These are phyloP conservation scores for Copromyces sp. DNA, from an alignment of 495 filamentous ascomycete genomes.

Conservation along the genomic window DNA sequence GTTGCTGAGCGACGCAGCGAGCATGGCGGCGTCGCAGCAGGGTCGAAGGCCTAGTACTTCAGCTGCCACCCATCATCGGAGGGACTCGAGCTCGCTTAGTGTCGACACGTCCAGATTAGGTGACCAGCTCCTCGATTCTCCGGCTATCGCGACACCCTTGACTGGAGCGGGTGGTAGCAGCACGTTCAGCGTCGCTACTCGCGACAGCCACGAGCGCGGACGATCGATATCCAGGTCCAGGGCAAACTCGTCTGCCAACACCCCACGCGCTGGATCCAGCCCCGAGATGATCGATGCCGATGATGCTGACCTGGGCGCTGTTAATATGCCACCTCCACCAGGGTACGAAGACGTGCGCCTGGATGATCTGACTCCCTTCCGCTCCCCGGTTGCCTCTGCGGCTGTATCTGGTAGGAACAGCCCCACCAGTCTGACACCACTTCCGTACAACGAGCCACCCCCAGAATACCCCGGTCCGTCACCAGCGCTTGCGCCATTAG, in stretches of 20 bases:
- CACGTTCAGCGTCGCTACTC: constrained; percentile 10
- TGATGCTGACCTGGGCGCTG: constrained; percentile 37
- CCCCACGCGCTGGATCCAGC: constrained; percentile 26
- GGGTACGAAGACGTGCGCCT: constrained; percentile 47
- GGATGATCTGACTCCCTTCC: constrained; percentile 25
- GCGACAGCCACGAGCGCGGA: not conserved
- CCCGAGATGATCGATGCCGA: constrained; percentile 34
- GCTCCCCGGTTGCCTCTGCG: constrained; percentile 15
- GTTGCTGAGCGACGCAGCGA: constrained; percentile 60
- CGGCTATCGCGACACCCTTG: constrained; percentile 8
- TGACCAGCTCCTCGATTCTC: constrained; percentile 14
- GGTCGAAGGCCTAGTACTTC: not conserved
- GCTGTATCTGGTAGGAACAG: constrained; percentile 26
- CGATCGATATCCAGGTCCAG: constrained; percentile 11
- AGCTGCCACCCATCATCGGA: constrained; percentile 21
- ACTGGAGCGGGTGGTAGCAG: constrained; percentile 8
- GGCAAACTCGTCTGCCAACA: constrained; percentile 18
- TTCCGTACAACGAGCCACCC: constrained; percentile 32
- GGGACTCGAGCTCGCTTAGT: constrained; percentile 37
- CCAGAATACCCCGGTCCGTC: constrained; percentile 37
- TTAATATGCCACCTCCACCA: constrained; percentile 39
- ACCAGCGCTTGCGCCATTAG: not conserved
- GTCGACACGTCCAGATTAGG: constrained; percentile 28
- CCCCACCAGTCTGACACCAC: not conserved
- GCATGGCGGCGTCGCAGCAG: constrained; percentile 31